A percentile compares a stretch with the other conserved stretches of the same genome.
These are phyloP conservation scores for Zymoseptoria tritici DNA, from an alignment of 2,329 filamentous ascomycete species.

Conservation along the genomic window DNA sequence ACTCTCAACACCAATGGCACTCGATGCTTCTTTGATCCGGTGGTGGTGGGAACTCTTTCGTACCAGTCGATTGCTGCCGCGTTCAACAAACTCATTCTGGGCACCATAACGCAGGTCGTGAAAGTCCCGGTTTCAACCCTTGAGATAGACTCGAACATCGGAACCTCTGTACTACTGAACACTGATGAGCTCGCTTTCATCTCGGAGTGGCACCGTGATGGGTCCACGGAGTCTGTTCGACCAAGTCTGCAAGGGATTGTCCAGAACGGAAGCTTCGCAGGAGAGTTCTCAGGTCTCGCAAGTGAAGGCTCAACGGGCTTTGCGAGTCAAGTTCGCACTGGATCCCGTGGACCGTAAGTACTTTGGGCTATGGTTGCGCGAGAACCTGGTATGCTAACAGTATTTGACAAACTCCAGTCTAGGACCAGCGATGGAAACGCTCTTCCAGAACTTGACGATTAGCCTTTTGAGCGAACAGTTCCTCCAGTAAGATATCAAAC, in stretches of 20 bases:
- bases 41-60: background rate
- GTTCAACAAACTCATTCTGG: background rate
- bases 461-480: conserved; percentile 6
- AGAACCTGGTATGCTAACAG: background rate
- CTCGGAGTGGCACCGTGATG: background rate
- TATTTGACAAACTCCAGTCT: background rate
- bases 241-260: background rate
- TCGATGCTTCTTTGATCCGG: background rate
- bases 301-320: background rate
- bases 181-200: background rate
- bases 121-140: background rate
- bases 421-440: background rate
- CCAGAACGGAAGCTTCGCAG: background rate
- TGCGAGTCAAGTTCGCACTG: background rate
- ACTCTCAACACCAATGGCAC: background rate
- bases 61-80: background rate
- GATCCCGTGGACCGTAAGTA: background rate
- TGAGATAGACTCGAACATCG: background rate
- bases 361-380: background rate
- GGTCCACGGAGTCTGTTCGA: background rate
- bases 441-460: conserved; percentile 12
- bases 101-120: background rate
- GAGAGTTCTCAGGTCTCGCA: background rate
- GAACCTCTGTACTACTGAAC: background rate
- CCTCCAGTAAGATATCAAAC: conserved; percentile 1